These are phyloP conservation scores for Marasmius fiardii DNA, from an alignment of 1,284 basidiomycete species.

Conservation along the genomic window DNA sequence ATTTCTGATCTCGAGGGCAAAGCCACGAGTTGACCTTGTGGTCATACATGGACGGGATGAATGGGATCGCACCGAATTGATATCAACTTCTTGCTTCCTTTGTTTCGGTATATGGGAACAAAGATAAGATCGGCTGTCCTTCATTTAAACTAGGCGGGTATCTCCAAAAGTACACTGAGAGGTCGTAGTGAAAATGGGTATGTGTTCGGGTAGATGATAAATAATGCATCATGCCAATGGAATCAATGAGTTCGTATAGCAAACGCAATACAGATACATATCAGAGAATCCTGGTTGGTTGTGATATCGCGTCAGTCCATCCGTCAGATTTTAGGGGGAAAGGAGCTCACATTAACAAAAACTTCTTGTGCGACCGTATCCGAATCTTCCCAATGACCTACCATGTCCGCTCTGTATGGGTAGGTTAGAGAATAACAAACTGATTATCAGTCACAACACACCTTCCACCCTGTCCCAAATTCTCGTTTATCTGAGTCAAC, in stretches of 20 bases:
- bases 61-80: too few relatives aligned
- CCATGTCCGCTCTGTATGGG: conserved; percentile 53
- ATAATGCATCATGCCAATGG: too few relatives aligned
- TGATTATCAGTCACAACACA: conserved; percentile 28
- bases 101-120: neutral
- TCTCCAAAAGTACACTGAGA: neutral
- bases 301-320: conserved; percentile 3
- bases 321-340: conserved; percentile 13
- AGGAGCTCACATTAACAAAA: conserved; percentile 56
- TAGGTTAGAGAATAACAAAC: neutral
- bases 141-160: neutral
- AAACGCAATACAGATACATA: conserved; percentile 74
- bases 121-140: neutral
- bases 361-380: conserved; percentile 69
- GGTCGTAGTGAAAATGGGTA: neutral
- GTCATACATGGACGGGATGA: too few relatives aligned
- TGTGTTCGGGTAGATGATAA: neutral
- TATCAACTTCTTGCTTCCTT: neutral
- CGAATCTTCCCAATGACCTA: conserved; percentile 73
- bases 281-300: conserved; percentile 58
- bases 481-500: conserved; percentile 78
- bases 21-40: too few relatives aligned
- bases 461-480: conserved; percentile 77
- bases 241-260: conserved; percentile 53
- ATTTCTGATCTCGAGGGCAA: neutral